A percentile compares a stretch with the other conserved stretches of the same genome.
Evolutionary conservation across 305 asterid genomes (phyloP).

Genomic region (Fraxinus sp.): DNA sequence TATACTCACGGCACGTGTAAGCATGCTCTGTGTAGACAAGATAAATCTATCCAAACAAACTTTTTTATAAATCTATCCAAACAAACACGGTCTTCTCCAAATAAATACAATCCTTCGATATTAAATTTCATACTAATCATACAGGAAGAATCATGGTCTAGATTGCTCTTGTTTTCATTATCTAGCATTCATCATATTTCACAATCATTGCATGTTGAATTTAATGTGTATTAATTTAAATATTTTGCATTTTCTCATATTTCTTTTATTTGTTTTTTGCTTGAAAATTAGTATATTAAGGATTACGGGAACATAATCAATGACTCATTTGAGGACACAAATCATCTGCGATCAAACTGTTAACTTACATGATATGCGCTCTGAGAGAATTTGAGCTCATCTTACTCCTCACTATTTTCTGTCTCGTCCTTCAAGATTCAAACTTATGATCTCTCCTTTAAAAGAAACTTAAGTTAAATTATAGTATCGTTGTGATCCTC

Average conservation of each 20-base stretch:
- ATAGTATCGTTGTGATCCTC: not conserved
- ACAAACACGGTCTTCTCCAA: not conserved
- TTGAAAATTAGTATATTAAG: not conserved
- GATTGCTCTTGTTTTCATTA: constrained; percentile 11
- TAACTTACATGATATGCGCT: too few relatives aligned
- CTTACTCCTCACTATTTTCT: too few relatives aligned
- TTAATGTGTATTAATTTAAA: not conserved
- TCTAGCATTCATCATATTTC: not conserved
- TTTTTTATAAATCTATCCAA: not conserved
- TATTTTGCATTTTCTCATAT: not conserved
- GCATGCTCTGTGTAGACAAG: not conserved
- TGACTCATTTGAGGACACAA: not conserved
- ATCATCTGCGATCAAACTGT: too few relatives aligned
- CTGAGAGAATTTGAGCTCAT: too few relatives aligned
- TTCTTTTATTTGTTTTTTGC: not conserved
- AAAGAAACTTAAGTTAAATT: too few relatives aligned
- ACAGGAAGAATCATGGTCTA: constrained; percentile 1
- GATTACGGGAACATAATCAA: not conserved
- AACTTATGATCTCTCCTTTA: too few relatives aligned
- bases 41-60: too few relatives aligned
- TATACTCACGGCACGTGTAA: not conserved
- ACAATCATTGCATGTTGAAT: constrained; percentile 12
- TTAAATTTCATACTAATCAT: not conserved
- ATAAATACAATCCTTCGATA: not conserved
- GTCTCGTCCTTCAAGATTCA: too few relatives aligned